Evolutionary conservation across 2,329 filamentous ascomycete genomes (phyloP), one percentile per base, ranked within the genome.

Genomic region (Alternaria sp.): DNA sequence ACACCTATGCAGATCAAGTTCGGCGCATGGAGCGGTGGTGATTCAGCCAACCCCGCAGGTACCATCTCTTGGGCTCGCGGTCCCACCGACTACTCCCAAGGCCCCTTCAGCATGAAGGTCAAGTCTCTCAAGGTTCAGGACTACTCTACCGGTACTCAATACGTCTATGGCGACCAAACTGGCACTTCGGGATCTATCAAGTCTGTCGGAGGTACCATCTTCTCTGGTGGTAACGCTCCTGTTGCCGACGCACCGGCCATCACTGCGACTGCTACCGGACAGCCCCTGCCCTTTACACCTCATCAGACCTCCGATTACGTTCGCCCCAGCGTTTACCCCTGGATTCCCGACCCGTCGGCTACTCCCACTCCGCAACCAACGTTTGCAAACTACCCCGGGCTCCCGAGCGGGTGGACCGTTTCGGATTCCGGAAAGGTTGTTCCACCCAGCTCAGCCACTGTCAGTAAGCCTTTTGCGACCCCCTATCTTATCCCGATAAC

Each of bases 1-100:
- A 93, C 93, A 1, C 95, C 95, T 4, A 97, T 97, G 93, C 91
- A 93, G 80, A 82, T 98, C 81, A 96, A 94, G 80, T 89, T 98
- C 70, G 95, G 95, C 62, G 84, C 91, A 57, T 99, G 95, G 95
- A 89, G 92, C 54, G 95, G 93, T 73, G 95, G 95, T 69, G 95
- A 98, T 78, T 80, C 92, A 0, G 84, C 84, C 28, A 97, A 98
- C 78, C 75, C 89, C 1, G 78, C 85, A 14, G 95, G 95, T 59
- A 98, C 94, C 16, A 92, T 98, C 71, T 84, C 88, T 66, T 99
- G 95, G 95, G 92, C 95, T 57, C 87, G 90, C 56, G 95, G 95
- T 14, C 85, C 87, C 49, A 97, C 93, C 49, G 88, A 97, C 81
- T 99, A 95, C 81, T 85, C 85, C 58, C 74, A 89, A 64, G 94